Base-by-base conservation (phyloP, 805 yeast species). In the Lipomyces chichibuensis region DNA sequence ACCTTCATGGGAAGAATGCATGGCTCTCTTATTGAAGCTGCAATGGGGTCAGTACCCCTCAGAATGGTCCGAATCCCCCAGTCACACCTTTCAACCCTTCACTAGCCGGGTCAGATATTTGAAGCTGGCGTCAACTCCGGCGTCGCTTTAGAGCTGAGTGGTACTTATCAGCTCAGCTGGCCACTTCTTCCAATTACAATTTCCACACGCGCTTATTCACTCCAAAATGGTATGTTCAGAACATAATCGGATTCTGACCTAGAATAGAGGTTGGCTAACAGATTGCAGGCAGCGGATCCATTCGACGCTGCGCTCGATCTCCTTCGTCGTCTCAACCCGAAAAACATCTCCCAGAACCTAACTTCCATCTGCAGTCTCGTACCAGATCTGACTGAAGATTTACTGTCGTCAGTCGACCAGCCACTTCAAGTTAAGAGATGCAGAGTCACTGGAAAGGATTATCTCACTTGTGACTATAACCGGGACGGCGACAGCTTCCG, bases 401-500 rank as follows among this genome's bases (percentile, higher is more conserved):
- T 94, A 67, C 81, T 94, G 59, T 85, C 96, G 4, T 85, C 95
- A 0, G 92, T 94, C 13, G 99, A 94, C 78, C 88, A 89, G 61
- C 98, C 98, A 32, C 81, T 94, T 72, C 79, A 80, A 52, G 80
- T 85, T 55, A 75, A 80, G 58, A 79, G 80, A 49, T 89, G 92
- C 75, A 72, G 75, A 9, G 78, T 79, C 33, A 76, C 85, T 14
- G 90, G 90, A 11, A 89, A 89, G 78, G 84, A 84, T 66, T 94
- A 83, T 76, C 83, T 94, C 65, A 85, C 93, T 62, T 94, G 98
- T 79, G 99, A 94, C 77, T 94, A 94, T 77, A 94, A 94, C 78
- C 84, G 99, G 72, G 99, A 94, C 75, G 93, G 96, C 7, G 98
- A 94, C 78, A 88, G 93, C 25, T 90, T 84, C 79, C 84, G 98